Evolutionary conservation across 2,329 filamentous ascomycete species (phyloP).

Genomic region (Claviceps citrina): DNA sequence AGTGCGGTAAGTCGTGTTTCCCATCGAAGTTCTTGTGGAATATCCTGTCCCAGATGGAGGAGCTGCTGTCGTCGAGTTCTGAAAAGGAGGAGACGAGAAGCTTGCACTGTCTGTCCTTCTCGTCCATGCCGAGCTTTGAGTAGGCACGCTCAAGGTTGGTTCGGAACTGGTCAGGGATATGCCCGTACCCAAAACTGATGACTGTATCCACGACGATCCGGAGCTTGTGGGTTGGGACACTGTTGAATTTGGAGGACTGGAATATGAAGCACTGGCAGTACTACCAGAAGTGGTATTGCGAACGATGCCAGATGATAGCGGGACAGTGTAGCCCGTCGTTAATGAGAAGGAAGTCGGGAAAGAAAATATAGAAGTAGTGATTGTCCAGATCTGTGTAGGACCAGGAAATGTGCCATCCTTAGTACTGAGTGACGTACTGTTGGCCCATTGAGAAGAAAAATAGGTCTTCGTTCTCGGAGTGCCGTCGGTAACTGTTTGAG

Average conservation of each 20-base stretch:
- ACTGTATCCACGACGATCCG: background rate
- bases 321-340: background rate
- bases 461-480: conserved; percentile 3
- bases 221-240: background rate
- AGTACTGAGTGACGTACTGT: conserved; percentile 1
- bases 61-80: conserved; percentile 12
- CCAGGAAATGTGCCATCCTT: background rate
- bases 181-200: conserved; percentile 3
- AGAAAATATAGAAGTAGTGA: background rate
- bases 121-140: background rate
- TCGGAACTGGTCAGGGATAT: background rate
- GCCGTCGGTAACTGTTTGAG: conserved; percentile 1
- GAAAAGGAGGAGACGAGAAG: conserved; percentile 1
- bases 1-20: conserved; percentile 1
- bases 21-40: background rate
- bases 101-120: background rate
- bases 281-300: background rate
- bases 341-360: conserved; percentile 1
- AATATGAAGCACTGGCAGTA: background rate
- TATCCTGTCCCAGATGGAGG: background rate
- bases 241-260: background rate
- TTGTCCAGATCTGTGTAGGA: background rate
- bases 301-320: background rate
- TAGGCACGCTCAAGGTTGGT: background rate
- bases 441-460: conserved; percentile 4